Base-by-base conservation (phyloP, 1,284 basidiomycete species). In the Ceratobasidium sp. region DNA sequence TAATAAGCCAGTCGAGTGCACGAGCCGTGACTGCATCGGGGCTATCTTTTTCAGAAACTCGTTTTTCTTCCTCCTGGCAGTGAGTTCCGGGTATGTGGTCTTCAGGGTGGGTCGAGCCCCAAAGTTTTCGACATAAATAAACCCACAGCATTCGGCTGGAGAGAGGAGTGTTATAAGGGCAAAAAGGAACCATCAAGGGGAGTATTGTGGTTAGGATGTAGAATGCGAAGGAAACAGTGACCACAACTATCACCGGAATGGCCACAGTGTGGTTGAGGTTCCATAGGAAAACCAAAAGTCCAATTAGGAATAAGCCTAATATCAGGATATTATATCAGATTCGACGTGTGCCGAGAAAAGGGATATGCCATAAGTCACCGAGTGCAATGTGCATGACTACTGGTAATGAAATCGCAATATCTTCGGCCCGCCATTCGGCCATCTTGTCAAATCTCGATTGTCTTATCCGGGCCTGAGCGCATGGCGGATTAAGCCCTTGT, bases 131-230 rank as follows among this genome's bases (percentile, higher is more conserved):
- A 14, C 52, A 69, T 6, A 39, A 36, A 23, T 41, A 57, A 4
- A n/a, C 39, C 64, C 64, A 69, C 21, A 57, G 4, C 14, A 8
- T 57, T 23, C 32, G 34, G 36, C 64, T 57, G 1, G 64, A 57
- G 12, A 69, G 34, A 14, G 64, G 64, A 18, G 64, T 69, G 9
- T 45, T 57, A 28, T 69, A 69, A 4, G 64, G 64, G 23, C 64
- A 69, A 23, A 69, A 57, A 2, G 64, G 34, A 3, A 21, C 23
- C 1, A 41, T 30, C 1, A 69, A n/a, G 16, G 64, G 64, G 1
- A 55, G 16, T 14, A 69, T 1, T 21, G 50, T 69, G 1, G 52
- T 57, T 23, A 53, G 16, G 1, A 26, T 21, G 30, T 69, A 69
- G 10, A 53, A 16, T 3, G 39, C 10, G 12, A 39, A 28, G 21